Base-by-base conservation (phyloP, 2,329 filamentous ascomycete species). In the Periconia macrospinosa region DNA sequence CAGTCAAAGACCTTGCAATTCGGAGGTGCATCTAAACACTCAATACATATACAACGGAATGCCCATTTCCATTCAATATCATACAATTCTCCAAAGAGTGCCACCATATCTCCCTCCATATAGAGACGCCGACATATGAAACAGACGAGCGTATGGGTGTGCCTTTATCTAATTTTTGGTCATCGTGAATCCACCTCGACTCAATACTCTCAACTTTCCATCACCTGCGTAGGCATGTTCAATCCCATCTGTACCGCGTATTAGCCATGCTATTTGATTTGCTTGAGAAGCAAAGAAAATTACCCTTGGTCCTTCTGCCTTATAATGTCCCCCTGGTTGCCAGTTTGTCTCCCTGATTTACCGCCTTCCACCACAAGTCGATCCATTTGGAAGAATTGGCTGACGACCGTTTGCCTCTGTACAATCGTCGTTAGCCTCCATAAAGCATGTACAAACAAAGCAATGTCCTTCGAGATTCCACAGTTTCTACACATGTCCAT, bases 311-410 rank as follows among this genome's bases (percentile, higher is more conserved):
- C 88, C 76, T 91, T 93, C 75, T 92, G 87, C 71, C 91, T 82
- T 50, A 87, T 77, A 57, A 92, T 86, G 43, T 81, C 85, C 45
- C 85, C 87, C 54, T 84, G 79, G n/a, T 80, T 72, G 2, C 87
- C 87, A 33, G 78, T 84, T 71, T 92, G 84, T 76, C 89, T 91
- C 61, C 89, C 89, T 66, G 88, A 86, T 74, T 91, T 88, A 54
- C 90, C 88, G 17, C 90, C 90, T 76, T 99, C 94, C 0, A 99
- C 90, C 14, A 99, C 94, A 75, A 99, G 83, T 69, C 86, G 83
- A 71, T 97, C 92, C 58, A 95, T 76, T 77, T 97, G 90, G 79
- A 91, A 97, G 78, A 97, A 97, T 72, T 96, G 90, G 72, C 92
- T 95, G 69, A 99, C 86, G 47, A 94, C 83, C 11, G 93, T 95